These are phyloP conservation scores for Aureobasidium zeae DNA, from an alignment of 2,329 filamentous ascomycete genomes.

Conservation along the genomic window DNA sequence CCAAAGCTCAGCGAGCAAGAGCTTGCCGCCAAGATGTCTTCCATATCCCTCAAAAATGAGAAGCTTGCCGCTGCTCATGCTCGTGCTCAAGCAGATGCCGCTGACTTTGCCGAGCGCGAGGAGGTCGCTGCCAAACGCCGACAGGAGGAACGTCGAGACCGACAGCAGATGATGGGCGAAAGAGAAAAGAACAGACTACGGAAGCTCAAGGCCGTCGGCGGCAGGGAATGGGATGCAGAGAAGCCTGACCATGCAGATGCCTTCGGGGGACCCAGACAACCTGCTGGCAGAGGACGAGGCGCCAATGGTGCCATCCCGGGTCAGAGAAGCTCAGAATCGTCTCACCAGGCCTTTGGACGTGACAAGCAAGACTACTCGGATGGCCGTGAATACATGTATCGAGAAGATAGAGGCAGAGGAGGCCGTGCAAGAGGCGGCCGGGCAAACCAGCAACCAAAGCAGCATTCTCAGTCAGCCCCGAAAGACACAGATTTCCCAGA, in stretches of 20 bases:
- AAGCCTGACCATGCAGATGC: slow-evolving; percentile 39
- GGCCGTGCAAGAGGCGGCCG: slow-evolving; percentile 23
- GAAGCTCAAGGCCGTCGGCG: slow-evolving; percentile 49
- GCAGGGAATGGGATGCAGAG: slow-evolving; percentile 54
- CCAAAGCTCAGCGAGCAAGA: slow-evolving; percentile 57
- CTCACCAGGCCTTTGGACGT: slow-evolving; percentile 21
- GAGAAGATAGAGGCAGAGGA: slow-evolving; percentile 24
- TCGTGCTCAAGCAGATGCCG: slow-evolving; percentile 58
- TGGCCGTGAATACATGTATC: slow-evolving; percentile 28
- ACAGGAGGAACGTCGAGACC: slow-evolving; percentile 42
- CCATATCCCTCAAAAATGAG: slow-evolving; percentile 53
- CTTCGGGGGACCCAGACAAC: slow-evolving; percentile 31
- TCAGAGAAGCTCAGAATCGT: not conserved
- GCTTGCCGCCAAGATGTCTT: slow-evolving; percentile 51
- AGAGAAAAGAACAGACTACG: slow-evolving; percentile 51
- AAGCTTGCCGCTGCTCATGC: slow-evolving; percentile 52
- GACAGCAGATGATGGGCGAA: slow-evolving; percentile 53
- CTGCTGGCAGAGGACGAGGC: slow-evolving; percentile 38
- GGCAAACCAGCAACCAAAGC: slow-evolving; percentile 11
- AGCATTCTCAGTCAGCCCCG: slow-evolving; percentile 26
- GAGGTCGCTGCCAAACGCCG: slow-evolving; percentile 39
- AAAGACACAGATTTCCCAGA: slow-evolving; percentile 39
- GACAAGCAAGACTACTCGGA: slow-evolving; percentile 27
- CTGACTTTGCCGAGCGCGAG: slow-evolving; percentile 55
- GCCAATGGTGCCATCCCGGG: slow-evolving; percentile 44